phyloP scores from a whole-genome alignment of 2,329 filamentous ascomycete genomes.

The Sphaerulina vaccinii region DNA sequence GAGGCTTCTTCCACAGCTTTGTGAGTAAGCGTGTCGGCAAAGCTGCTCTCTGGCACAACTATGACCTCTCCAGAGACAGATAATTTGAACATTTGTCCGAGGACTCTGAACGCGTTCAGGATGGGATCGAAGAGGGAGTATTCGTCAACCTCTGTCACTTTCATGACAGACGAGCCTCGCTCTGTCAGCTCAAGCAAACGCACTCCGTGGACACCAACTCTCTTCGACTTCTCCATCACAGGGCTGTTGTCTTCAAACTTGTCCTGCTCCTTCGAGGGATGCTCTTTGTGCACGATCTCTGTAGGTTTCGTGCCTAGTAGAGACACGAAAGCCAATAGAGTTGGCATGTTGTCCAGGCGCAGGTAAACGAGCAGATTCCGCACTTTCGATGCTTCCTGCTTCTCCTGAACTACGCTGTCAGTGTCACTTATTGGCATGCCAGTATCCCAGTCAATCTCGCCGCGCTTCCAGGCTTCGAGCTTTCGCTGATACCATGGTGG shows the following conservation, averaged over 20 bases:
- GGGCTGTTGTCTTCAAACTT: constrained; percentile 11
- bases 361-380: constrained; percentile 75
- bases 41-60: constrained; percentile 73
- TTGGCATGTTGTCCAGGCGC: constrained; percentile 78
- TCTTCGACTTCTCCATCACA: constrained; percentile 6
- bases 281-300: constrained; percentile 40
- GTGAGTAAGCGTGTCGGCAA: constrained; percentile 71
- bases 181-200: constrained; percentile 85
- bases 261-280: constrained; percentile 36
- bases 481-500: constrained; percentile 75
- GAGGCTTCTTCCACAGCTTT: constrained; percentile 57
- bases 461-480: constrained; percentile 70
- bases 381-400: constrained; percentile 53
- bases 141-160: constrained; percentile 78
- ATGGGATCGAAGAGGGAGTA: constrained; percentile 68
- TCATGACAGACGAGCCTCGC: constrained; percentile 93
- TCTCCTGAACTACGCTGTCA: constrained; percentile 45
- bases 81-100: constrained; percentile 80
- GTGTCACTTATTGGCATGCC: constrained; percentile 48
- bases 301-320: constrained; percentile 62
- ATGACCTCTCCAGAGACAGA: constrained; percentile 76
- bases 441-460: constrained; percentile 87
- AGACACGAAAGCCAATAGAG: constrained; percentile 77
- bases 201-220: constrained; percentile 67
- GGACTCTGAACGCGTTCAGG: constrained; percentile 85